These are phyloP conservation scores for Hemileia vastatrix DNA, from an alignment of 1,284 basidiomycete species.

Conservation along the genomic window DNA sequence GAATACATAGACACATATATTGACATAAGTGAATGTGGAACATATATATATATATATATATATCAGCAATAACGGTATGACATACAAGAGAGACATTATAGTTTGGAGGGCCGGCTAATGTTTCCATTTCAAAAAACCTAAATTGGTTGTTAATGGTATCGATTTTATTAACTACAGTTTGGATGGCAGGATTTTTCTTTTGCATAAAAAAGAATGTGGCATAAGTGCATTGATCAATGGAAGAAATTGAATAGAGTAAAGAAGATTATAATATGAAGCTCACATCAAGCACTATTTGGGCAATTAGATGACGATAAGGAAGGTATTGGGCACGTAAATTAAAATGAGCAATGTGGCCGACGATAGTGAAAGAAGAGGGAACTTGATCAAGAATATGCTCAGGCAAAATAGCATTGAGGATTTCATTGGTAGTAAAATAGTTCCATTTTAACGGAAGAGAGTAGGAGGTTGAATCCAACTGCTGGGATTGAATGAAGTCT, in stretches of 20 bases:
- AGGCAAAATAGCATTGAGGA: slow-evolving; percentile 68
- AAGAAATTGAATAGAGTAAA: not conserved
- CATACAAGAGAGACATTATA: slow-evolving; percentile 73
- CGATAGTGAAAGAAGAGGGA: slow-evolving; percentile 75
- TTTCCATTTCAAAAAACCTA: slow-evolving; percentile 93
- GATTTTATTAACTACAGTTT: slow-evolving; percentile 92
- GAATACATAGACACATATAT: not conserved
- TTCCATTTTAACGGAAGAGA: too few species aligned
- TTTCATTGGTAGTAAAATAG: too few species aligned
- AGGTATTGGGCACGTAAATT: slow-evolving; percentile 84
- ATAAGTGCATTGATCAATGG: not conserved
- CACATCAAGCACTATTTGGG: slow-evolving; percentile 80
- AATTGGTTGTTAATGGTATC: slow-evolving; percentile 77
- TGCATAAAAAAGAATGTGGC: not conserved
- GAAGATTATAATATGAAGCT: slow-evolving; percentile 42
- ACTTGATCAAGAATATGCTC: slow-evolving; percentile 63
- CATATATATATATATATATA: slow-evolving; percentile 4
- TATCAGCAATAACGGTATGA: slow-evolving; percentile 24
- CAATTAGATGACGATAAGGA: slow-evolving; percentile 82
- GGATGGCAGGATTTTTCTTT: slow-evolving; percentile 73
- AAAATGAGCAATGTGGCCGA: slow-evolving; percentile 81
- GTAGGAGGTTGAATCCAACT: too few species aligned
- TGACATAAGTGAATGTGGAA: not conserved
- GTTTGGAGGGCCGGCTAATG: slow-evolving; percentile 78
- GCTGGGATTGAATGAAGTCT: too few species aligned